A percentile compares a stretch with the other conserved stretches of the same genome.
phyloP scores from a whole-genome alignment of 2,329 filamentous ascomycete species.

The Colletotrichum navitas region DNA sequence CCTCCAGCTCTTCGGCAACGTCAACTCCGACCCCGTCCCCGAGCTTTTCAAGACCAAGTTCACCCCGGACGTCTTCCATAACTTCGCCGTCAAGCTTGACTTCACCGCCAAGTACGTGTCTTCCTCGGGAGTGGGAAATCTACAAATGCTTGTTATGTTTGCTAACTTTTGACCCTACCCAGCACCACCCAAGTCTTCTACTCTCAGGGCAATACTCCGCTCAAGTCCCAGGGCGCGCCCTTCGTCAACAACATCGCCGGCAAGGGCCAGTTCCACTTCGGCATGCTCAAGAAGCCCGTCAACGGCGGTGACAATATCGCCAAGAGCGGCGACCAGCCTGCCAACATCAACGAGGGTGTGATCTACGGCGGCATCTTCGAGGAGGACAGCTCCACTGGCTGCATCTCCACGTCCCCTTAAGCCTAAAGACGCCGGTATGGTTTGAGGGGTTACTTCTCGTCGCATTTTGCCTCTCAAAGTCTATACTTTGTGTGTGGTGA shows the following conservation, averaged over 20 bases:
- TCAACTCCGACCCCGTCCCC: conserved; percentile 59
- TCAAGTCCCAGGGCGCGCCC: conserved; percentile 61
- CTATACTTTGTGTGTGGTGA: conserved; percentile 18
- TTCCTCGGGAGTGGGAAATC: not conserved
- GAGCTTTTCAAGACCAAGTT: conserved; percentile 66
- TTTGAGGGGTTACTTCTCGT: conserved; percentile 7
- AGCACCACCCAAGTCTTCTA: conserved; percentile 71
- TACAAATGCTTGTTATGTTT: too few species aligned
- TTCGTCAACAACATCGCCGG: conserved; percentile 66
- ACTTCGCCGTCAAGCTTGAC: conserved; percentile 71
- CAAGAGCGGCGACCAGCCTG: conserved; percentile 61
- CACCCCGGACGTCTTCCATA: conserved; percentile 66
- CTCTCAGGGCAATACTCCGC: conserved; percentile 60
- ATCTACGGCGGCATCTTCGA: conserved; percentile 66
- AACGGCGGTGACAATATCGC: conserved; percentile 59
- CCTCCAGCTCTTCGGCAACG: conserved; percentile 61
- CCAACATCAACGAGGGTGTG: conserved; percentile 64
- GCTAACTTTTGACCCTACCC: not conserved
- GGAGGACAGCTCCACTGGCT: conserved; percentile 58
- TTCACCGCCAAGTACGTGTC: conserved; percentile 65
- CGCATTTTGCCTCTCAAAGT: not conserved
- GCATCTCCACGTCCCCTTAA: conserved; percentile 29
- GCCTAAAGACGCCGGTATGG: not conserved
- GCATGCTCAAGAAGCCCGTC: conserved; percentile 71
- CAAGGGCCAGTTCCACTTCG: conserved; percentile 72